Base-by-base conservation (phyloP, 306 rosid genomes). In the Vigna mungo region DNA sequence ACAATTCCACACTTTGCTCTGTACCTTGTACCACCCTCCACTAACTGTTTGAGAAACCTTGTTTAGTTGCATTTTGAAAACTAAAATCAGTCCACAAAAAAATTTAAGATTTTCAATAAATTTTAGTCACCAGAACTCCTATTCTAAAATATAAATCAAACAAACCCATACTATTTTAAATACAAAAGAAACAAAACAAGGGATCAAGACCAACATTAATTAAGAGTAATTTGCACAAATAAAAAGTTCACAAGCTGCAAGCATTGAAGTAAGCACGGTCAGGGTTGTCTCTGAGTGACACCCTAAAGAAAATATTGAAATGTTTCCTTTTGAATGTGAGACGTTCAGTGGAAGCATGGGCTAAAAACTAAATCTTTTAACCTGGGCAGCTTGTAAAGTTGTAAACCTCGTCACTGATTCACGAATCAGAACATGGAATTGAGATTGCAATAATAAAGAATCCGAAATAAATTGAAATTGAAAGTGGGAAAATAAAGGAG, bases 331-430 rank as follows among this genome's bases (percentile, higher is more conserved):
- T 3, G 27, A 71, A 54, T 0, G 54, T 21, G 36, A 64, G 4
- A 51, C 18, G 30, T 1, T 52, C 49, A 44, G n/a, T 72, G 71
- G 25, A 44, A 55, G 64, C 27, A 44, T 41, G 52, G 58, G 79
- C 11, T 67, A 56, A 68, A 74, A 39, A 46, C 20, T 81, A 54
- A 81, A 44, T 37, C 61, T 65, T 84, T 80, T 36, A 47, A 68
- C 43, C 16, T 14, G 68, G 70, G 79, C 17, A 69, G 66, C 47
- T 62, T 37, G 73, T 18, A 68, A 68, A 73, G 13, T 66, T n/a
- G 65, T n/a, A 15, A 80, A 47, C 54, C 43, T 20, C 3, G 23
- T 30, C 27, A 74, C 41, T 18, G 46, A 36, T 23, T 75, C 32
- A 63, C 15, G 5, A 56, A 21, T 74, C 5, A 61, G 49, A 23